Conservation (phyloP, 371 early-diverging fungal genomes). For the Lichtheimia ramosa region DNA sequence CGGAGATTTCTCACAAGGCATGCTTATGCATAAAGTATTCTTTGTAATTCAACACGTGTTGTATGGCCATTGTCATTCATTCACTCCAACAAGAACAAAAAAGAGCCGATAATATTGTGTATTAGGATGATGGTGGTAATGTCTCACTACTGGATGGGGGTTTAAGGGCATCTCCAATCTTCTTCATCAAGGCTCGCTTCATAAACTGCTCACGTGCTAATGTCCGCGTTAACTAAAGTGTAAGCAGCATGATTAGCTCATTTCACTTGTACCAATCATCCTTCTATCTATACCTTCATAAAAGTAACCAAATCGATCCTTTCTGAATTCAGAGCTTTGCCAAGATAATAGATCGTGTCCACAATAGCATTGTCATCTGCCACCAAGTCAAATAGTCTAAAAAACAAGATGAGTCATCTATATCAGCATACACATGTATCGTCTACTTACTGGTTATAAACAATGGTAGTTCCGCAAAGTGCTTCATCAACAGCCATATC, state of each 20-base stretch:
- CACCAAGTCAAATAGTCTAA: conserved; percentile 78
- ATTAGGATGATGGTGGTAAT: too few species aligned
- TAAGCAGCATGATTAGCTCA: neutral
- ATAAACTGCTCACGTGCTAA: conserved; percentile 87
- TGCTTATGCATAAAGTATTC: too few species aligned
- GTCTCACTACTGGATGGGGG: too few species aligned
- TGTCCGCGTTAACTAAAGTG: conserved; percentile 66
- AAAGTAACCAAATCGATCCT: conserved; percentile 66
- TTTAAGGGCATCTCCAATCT: conserved; percentile 43
- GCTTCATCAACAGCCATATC: conserved; percentile 71
- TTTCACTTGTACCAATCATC: conserved; percentile 1
- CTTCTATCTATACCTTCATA: conserved; percentile 57
- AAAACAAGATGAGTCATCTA: neutral
- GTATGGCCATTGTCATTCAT: too few species aligned
- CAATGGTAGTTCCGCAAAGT: conserved; percentile 65
- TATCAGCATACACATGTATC: neutral
- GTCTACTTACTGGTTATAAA: conserved; percentile 74
- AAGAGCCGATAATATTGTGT: too few species aligned
- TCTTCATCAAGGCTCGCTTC: conserved; percentile 81
- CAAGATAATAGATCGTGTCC: conserved; percentile 85
- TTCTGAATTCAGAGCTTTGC: conserved; percentile 75
- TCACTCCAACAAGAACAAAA: too few species aligned
- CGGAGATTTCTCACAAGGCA: too few species aligned
- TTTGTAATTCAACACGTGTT: too few species aligned
- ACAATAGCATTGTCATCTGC: conserved; percentile 91